Conservation (phyloP, 306 rosid genomes). For the Fragaria ananassa region DNA sequence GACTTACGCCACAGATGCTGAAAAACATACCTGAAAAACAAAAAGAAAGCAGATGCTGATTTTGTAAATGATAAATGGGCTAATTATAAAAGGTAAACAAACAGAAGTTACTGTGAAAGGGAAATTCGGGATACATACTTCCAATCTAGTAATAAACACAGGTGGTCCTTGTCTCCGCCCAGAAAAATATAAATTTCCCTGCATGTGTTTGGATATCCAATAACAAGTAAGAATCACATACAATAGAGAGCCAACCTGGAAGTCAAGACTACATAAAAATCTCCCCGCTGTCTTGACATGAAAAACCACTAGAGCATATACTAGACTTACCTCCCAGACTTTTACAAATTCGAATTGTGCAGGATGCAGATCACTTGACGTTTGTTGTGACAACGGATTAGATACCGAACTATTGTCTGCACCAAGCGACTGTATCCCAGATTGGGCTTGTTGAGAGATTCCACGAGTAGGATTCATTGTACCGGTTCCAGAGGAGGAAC, state of each 20-base stretch:
- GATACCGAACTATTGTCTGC: conserved; percentile 58
- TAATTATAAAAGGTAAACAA: background rate
- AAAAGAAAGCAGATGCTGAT: conserved; percentile 1
- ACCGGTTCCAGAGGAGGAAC: conserved; percentile 76
- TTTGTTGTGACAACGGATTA: conserved; percentile 65
- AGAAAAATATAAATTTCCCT: conserved; percentile 68
- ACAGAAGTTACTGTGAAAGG: background rate
- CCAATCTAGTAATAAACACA: conserved; percentile 84
- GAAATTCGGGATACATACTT: conserved; percentile 50
- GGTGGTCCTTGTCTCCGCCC: conserved; percentile 97
- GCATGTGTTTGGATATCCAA: conserved; percentile 36
- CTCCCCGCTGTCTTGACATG: background rate
- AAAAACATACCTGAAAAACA: conserved; percentile 68
- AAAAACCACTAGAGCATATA: background rate
- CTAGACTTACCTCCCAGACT: conserved; percentile 89
- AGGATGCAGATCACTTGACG: conserved; percentile 61
- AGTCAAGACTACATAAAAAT: conserved; percentile 7
- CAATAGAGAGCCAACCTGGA: conserved; percentile 15
- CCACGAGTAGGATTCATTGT: conserved; percentile 96
- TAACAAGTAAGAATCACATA: conserved; percentile 20
- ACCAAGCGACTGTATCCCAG: conserved; percentile 65
- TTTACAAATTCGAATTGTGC: conserved; percentile 79
- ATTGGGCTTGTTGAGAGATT: conserved; percentile 78
- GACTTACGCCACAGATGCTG: conserved; percentile 88
- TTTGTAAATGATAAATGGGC: background rate